Evolutionary conservation across 2,329 filamentous ascomycete species (phyloP).

Genomic region (Graphiopsis chlorocephala): DNA sequence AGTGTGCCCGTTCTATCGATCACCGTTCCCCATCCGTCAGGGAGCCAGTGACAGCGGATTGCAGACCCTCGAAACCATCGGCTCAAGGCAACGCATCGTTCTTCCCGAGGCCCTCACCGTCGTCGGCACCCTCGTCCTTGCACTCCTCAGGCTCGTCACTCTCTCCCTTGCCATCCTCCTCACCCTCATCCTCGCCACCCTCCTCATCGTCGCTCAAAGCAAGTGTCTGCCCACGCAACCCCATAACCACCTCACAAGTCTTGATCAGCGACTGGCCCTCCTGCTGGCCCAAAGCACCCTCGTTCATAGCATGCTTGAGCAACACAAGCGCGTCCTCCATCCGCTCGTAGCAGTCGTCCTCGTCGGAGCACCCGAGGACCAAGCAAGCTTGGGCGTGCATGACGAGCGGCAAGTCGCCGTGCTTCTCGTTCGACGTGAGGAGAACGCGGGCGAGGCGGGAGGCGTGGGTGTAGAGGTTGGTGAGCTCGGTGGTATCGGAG

Average conservation of each 20-base stretch:
- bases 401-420: constrained; percentile 2
- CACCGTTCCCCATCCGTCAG: neutral
- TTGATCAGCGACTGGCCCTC: constrained; percentile 5
- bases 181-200: constrained; percentile 11
- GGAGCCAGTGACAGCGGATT: neutral
- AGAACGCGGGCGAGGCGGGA: neutral
- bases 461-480: neutral
- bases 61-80: neutral
- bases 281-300: neutral
- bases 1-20: neutral
- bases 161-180: constrained; percentile 8
- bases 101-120: neutral
- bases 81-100: constrained; percentile 1
- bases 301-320: neutral
- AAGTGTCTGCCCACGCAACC: constrained; percentile 2
- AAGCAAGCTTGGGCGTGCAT: constrained; percentile 3
- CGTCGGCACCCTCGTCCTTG: neutral
- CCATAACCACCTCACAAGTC: constrained; percentile 16
- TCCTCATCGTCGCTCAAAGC: neutral
- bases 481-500: neutral
- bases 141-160: neutral
- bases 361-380: constrained; percentile 2
- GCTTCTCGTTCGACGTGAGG: neutral
- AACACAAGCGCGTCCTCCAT: neutral
- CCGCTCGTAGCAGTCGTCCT: constrained; percentile 1